phyloP scores from a whole-genome alignment of 163 green algal genomes.

The Coccomyxa subellipsoidea region DNA sequence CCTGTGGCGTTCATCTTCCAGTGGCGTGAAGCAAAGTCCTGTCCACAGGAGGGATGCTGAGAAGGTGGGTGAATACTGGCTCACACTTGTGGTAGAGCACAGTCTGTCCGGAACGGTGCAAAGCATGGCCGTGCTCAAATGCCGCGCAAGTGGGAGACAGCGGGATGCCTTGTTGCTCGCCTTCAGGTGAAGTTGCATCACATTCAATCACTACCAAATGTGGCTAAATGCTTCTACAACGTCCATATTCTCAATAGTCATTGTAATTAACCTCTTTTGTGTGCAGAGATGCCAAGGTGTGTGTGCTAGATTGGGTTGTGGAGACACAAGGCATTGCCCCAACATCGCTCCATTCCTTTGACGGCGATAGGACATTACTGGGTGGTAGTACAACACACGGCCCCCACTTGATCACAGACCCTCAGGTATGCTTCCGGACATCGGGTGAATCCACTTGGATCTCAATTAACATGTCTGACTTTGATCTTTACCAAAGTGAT shows the following conservation, averaged over 20 bases:
- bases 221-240: too few species aligned
- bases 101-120: conserved; percentile 74
- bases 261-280: not conserved
- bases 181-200: conserved; percentile 50
- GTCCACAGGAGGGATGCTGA: not conserved
- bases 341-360: conserved; percentile 84
- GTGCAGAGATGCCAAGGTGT: conserved; percentile 85
- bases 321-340: conserved; percentile 40
- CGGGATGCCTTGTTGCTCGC: conserved; percentile 78
- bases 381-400: conserved; percentile 37
- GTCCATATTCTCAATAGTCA: too few species aligned
- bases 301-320: conserved; percentile 82
- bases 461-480: not conserved
- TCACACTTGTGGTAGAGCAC: conserved; percentile 56
- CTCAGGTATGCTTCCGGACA: conserved; percentile 28
- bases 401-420: conserved; percentile 64
- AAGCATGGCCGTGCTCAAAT: conserved; percentile 75
- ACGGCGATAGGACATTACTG: conserved; percentile 57
- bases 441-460: not conserved
- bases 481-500: not conserved
- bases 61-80: not conserved
- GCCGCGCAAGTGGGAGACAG: conserved; percentile 20
- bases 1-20: too few species aligned
- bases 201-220: too few species aligned
- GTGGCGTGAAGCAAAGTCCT: too few species aligned